Evolutionary conservation across 1,284 basidiomycete genomes (phyloP), one percentile per base, ranked within the genome.

Genomic region (Mycena citricolor): DNA sequence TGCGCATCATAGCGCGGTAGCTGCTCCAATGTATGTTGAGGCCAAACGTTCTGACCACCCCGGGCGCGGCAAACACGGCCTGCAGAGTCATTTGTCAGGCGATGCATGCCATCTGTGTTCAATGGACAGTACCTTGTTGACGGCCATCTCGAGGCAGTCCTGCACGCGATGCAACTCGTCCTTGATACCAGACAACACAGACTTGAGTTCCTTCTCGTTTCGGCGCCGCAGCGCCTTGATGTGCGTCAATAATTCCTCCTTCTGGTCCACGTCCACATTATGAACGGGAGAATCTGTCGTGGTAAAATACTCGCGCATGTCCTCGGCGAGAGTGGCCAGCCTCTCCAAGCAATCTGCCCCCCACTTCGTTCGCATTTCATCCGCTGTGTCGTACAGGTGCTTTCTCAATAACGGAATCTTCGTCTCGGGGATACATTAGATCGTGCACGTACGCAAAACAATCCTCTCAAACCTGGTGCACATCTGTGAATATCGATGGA

Each of bases 301-400:
- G n/a, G n/a, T n/a, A n/a, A 50, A 50, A n/a, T 44, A 39, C 4
- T 13, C 28, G n/a, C 34, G 30, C 4, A 50, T 17, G 11, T 10
- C 23, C 6, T 46, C 43, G 5, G 16, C 42, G 8, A 46, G 19
- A 8, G 31, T 23, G 1, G 16, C 12, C 1, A 30, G 33, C 7
- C 12, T 12, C 13, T 25, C 26, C 5, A 44, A 24, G 4, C 44
- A 23, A 8, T 14, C 8, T 8, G 17, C 22, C 2, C 26, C 31
- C 33, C 32, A 40, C 30, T 13, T n/a, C 0, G 39, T 4, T 8
- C 34, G 35, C 19, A 32, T 35, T 4, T 22, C 13, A n/a, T 46
- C 28, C 5, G 44, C 40, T 10, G 7, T 11, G 12, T 8, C 7
- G 34, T 7, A 10, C 16, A 36, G 13, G 24, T 36, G 19, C 17